Evolutionary conservation across 345 rosid genomes (phyloP).

Genomic region (Sonneratia alba): DNA sequence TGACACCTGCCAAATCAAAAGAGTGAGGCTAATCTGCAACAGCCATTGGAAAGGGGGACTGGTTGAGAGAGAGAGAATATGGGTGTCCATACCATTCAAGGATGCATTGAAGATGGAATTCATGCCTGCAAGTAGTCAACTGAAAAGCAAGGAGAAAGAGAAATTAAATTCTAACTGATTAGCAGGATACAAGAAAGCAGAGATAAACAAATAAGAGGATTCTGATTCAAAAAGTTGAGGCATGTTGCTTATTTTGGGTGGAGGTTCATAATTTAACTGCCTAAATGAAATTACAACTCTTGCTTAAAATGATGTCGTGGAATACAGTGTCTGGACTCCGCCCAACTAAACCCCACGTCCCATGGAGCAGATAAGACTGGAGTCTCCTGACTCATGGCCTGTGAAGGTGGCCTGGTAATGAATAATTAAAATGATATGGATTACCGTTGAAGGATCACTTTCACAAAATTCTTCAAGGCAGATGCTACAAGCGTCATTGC

Average conservation of each 20-base stretch:
- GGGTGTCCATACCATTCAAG: conserved; percentile 50
- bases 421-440: background rate
- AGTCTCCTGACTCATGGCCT: no score
- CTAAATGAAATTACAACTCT: no score
- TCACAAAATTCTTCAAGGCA: conserved; percentile 60
- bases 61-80: no score
- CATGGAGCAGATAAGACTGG: no score
- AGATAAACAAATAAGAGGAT: background rate
- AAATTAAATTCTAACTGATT: background rate
- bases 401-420: background rate
- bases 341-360: no score
- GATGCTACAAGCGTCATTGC: conserved; percentile 67
- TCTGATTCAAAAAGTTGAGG: background rate
- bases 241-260: conserved; percentile 28
- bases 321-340: no score
- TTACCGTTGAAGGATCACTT: conserved; percentile 64
- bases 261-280: conserved; percentile 17
- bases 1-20: conserved; percentile 42
- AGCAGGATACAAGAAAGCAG: background rate
- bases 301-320: no score
- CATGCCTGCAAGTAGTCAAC: conserved; percentile 69
- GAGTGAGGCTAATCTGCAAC: background rate
- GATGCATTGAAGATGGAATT: conserved; percentile 72
- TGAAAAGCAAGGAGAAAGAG: conserved; percentile 15
- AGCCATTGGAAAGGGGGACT: no score